Percentiles rank a stretch among this genome's conserved stretches.
These are phyloP conservation scores for Cyberlindnera mississippiensis DNA, from an alignment of 805 yeast species.

Conservation along the genomic window DNA sequence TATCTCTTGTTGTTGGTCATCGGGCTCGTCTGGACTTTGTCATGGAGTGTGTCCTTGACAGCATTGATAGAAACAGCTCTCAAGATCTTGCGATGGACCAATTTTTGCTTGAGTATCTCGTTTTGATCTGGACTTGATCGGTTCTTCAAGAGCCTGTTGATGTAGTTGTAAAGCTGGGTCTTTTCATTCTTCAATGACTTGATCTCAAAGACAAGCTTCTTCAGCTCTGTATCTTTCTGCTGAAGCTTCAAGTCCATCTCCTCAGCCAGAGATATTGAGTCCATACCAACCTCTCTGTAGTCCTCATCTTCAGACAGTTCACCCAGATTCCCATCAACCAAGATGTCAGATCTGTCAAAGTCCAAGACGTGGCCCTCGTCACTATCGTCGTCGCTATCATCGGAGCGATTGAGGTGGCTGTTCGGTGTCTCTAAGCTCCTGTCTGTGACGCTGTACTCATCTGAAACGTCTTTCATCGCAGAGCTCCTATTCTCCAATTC, in stretches of 20 bases:
- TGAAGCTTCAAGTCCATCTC: slow-evolving; percentile 14
- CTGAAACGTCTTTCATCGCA: too few species aligned
- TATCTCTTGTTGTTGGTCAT: not conserved
- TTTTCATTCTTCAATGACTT: slow-evolving; percentile 24
- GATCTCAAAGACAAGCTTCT: slow-evolving; percentile 19
- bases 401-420: not conserved
- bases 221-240: slow-evolving; percentile 11
- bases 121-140: slow-evolving; percentile 18
- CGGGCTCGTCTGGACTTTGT: not conserved
- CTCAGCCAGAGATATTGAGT: slow-evolving; percentile 6
- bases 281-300: not conserved
- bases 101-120: slow-evolving; percentile 23
- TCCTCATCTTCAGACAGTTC: slow-evolving; percentile 8
- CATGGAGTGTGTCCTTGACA: not conserved
- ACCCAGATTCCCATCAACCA: slow-evolving; percentile 2
- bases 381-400: not conserved
- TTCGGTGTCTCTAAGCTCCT: not conserved
- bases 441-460: too few species aligned
- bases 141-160: slow-evolving; percentile 24
- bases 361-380: too few species aligned
- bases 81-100: slow-evolving; percentile 25
- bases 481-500: slow-evolving; percentile 14
- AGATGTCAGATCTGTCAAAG: slow-evolving; percentile 2
- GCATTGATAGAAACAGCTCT: slow-evolving; percentile 19
- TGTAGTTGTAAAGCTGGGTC: slow-evolving; percentile 23